Conservation (phyloP, 306 rosid genomes). For the Parietaria judaica region DNA sequence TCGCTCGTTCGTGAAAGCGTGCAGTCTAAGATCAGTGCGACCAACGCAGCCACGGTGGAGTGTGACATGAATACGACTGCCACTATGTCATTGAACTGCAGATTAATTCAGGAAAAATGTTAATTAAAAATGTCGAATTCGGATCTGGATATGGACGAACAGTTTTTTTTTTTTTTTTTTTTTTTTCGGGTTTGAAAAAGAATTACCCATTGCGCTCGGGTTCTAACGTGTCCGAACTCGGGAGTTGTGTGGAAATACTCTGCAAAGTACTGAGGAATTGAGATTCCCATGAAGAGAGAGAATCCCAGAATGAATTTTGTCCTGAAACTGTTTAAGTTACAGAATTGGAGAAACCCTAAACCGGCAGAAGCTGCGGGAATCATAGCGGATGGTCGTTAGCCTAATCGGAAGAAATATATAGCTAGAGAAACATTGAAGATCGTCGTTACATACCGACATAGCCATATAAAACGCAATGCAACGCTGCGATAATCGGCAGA, state of each 20-base stretch:
- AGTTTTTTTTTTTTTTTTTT: too few relatives aligned
- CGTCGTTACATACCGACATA: slow-evolving; percentile 51
- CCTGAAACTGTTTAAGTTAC: slow-evolving; percentile 78
- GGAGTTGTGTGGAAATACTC: slow-evolving; percentile 40
- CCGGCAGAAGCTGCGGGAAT: slow-evolving; percentile 63
- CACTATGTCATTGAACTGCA: slow-evolving; percentile 45
- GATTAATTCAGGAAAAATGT: slow-evolving; percentile 4
- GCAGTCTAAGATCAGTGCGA: slow-evolving; percentile 53
- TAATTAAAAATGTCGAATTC: not conserved
- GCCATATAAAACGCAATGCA: slow-evolving; percentile 63
- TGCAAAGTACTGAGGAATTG: slow-evolving; percentile 77
- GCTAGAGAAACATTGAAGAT: not conserved
- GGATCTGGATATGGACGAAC: not conserved
- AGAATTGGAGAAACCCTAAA: slow-evolving; percentile 77
- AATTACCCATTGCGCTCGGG: slow-evolving; percentile 59
- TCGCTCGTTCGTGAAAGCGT: slow-evolving; percentile 43
- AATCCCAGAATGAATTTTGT: slow-evolving; percentile 63
- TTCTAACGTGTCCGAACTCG: slow-evolving; percentile 21
- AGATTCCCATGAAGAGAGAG: slow-evolving; percentile 74
- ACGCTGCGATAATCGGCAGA: slow-evolving; percentile 69
- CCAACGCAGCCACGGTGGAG: slow-evolving; percentile 55
- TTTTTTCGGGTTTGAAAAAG: not conserved
- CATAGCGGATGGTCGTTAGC: not conserved
- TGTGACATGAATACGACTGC: slow-evolving; percentile 61
- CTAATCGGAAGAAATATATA: not conserved